phyloP scores from a whole-genome alignment of 345 rosid species.

The Psidium guajava region DNA sequence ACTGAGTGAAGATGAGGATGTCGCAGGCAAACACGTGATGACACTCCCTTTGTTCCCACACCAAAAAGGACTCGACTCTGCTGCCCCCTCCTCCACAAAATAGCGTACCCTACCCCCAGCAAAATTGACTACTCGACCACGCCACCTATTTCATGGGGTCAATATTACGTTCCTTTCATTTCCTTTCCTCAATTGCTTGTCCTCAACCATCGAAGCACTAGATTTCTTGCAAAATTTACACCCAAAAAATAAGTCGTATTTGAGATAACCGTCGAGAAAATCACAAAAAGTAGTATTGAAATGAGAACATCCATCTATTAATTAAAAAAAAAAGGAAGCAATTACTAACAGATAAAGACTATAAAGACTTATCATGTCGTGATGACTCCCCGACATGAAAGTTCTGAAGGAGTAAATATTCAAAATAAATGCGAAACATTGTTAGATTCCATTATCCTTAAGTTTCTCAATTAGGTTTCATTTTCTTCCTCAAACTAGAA shows the following conservation, averaged over 20 bases:
- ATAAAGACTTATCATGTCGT: not conserved
- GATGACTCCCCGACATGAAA: not conserved
- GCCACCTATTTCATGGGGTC: constrained; percentile 3
- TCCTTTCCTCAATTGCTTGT: not conserved
- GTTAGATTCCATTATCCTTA: not conserved
- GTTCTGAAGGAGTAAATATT: not conserved
- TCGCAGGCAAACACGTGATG: not conserved
- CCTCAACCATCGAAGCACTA: not conserved
- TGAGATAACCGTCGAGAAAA: not conserved
- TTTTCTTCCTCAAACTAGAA: not conserved
- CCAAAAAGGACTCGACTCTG: not conserved
- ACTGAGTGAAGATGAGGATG: not conserved
- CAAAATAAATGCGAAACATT: not conserved
- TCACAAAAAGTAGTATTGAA: not conserved
- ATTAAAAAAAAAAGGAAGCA: not conserved
- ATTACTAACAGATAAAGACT: not conserved
- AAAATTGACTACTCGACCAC: constrained; percentile 25
- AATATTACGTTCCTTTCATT: not conserved
- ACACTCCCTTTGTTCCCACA: constrained; percentile 11
- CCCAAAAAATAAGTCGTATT: not conserved
- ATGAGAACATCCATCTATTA: not conserved
- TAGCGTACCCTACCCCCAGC: constrained; percentile 34
- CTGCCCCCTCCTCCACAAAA: not conserved
- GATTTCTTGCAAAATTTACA: not conserved
- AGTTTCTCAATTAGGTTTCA: not conserved